Evolutionary conservation across 345 rosid species (phyloP).

Genomic region (Ailanthus altissimus): DNA sequence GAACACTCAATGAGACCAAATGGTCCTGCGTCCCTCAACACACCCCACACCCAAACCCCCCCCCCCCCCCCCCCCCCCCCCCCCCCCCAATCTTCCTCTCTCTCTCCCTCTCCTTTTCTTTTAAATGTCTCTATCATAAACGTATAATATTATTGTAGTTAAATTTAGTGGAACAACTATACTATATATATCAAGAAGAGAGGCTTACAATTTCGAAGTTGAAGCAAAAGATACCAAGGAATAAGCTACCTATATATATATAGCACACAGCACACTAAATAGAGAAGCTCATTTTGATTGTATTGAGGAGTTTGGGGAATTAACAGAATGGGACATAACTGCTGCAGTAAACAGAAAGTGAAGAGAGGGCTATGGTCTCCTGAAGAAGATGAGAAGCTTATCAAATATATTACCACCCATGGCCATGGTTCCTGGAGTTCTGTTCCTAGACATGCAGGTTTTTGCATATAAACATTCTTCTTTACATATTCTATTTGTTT

Average conservation of each 20-base stretch:
- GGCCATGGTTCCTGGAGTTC: constrained; percentile 69
- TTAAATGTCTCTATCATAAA: constrained; percentile 9
- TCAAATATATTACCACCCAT: constrained; percentile 40
- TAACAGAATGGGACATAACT: constrained; percentile 52
- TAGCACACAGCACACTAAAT: not conserved
- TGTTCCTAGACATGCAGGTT: constrained; percentile 58
- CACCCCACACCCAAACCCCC: no score
- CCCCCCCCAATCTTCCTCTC: no score
- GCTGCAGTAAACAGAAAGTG: constrained; percentile 66
- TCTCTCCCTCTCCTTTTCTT: not conserved
- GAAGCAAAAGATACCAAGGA: not conserved
- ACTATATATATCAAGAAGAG: constrained; percentile 5
- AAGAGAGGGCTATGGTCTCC: constrained; percentile 73
- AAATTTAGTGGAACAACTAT: not conserved
- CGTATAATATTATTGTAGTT: not conserved
- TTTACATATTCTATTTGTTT: not conserved
- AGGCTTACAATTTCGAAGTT: not conserved
- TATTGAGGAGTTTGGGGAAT: not conserved
- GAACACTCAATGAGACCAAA: constrained; percentile 31
- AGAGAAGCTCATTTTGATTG: not conserved
- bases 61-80: no score
- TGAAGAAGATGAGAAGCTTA: constrained; percentile 67
- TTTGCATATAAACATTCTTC: not conserved
- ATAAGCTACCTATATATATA: not conserved
- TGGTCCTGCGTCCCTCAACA: constrained; percentile 32